Percentiles rank a stretch among this genome's conserved stretches.
Conservation (phyloP, 148 eudicot species). For the Chenopodium album region DNA sequence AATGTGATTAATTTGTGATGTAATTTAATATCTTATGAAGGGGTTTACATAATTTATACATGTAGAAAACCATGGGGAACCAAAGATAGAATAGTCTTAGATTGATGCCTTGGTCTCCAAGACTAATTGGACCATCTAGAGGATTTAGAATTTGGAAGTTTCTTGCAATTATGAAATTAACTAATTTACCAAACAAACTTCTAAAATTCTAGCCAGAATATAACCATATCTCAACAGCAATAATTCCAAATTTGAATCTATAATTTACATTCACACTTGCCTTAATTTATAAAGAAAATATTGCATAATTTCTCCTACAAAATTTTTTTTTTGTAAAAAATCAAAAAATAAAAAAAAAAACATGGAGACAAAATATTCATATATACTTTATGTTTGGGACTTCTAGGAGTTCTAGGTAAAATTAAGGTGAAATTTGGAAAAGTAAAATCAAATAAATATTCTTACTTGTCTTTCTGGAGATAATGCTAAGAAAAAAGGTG, state of each 20-base stretch:
- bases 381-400: too few species aligned
- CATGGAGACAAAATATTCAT: too few species aligned
- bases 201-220: background rate
- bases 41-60: background rate
- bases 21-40: background rate
- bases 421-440: too few species aligned
- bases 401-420: too few species aligned
- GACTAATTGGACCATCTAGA: background rate
- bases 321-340: too few species aligned
- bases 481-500: too few species aligned
- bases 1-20: background rate
- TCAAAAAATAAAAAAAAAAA: too few species aligned
- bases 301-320: too few species aligned
- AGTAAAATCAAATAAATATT: too few species aligned
- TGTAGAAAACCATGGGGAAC: background rate
- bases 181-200: background rate
- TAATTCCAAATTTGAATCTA: background rate
- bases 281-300: too few species aligned
- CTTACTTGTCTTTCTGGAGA: too few species aligned
- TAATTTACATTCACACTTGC: background rate
- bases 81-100: background rate
- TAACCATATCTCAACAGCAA: background rate
- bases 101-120: slow-evolving; percentile 8
- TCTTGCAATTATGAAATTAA: background rate
- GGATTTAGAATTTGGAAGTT: background rate